These are phyloP conservation scores for Metarhizium album DNA, from an alignment of 2,329 filamentous ascomycete genomes.

Conservation along the genomic window DNA sequence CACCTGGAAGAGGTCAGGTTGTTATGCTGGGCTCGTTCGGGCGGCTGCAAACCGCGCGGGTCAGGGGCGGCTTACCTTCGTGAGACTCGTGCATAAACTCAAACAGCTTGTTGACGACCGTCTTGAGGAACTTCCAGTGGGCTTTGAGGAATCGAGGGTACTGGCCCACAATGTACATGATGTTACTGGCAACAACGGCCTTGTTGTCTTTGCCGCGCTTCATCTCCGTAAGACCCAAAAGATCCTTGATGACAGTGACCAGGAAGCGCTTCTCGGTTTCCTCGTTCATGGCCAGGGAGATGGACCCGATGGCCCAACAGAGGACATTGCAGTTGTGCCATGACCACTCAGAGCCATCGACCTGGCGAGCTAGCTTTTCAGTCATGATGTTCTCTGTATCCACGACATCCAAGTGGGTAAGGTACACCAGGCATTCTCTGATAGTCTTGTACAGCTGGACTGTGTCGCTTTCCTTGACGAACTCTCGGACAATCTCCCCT, in stretches of 20 bases:
- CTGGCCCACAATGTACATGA: conserved; percentile 99
- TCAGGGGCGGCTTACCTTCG: conserved; percentile 53
- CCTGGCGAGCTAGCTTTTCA: conserved; percentile 89
- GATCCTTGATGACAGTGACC: conserved; percentile 96
- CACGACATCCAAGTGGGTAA: conserved; percentile 93
- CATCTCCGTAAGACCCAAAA: conserved; percentile 95
- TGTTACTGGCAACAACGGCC: conserved; percentile 96
- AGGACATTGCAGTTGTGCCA: conserved; percentile 99
- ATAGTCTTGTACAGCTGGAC: conserved; percentile 99
- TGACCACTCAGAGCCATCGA: conserved; percentile 94
- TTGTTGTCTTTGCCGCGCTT: conserved; percentile 99
- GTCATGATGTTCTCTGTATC: conserved; percentile 99
- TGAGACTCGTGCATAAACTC: conserved; percentile 99
- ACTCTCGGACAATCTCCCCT: conserved; percentile 96
- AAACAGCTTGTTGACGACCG: conserved; percentile 97
- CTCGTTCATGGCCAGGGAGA: conserved; percentile 98
- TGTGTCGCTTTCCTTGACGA: conserved; percentile 98
- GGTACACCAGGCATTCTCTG: conserved; percentile 88
- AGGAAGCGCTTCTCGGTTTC: conserved; percentile 98
- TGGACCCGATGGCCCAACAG: conserved; percentile 98
- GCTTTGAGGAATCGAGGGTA: conserved; percentile 97
- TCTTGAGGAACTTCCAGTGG: conserved; percentile 99
- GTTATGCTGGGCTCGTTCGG: not conserved
- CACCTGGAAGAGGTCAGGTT: conserved; percentile 41
- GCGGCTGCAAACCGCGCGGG: not conserved